phyloP scores from a whole-genome alignment of 768 basidiomycete genomes.

The Termitomyces eurrhizus region DNA sequence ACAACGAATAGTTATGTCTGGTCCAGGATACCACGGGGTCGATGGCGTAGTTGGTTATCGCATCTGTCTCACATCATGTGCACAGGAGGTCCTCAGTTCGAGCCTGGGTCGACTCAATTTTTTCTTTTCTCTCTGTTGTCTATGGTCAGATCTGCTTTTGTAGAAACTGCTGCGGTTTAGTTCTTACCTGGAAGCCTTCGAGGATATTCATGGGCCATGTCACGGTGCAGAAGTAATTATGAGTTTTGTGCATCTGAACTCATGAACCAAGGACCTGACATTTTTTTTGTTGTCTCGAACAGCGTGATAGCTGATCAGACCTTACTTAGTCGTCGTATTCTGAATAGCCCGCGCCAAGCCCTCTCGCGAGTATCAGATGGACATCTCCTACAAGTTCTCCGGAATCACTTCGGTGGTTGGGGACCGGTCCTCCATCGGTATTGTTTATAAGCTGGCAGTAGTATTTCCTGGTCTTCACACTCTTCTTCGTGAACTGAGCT shows the following conservation, averaged over 20 bases:
- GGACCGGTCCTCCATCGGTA: no score
- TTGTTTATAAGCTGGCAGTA: not conserved
- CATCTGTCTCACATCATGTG: conserved; percentile 50
- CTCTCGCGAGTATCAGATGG: not conserved
- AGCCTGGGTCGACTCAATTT: conserved; percentile 16
- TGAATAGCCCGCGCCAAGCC: conserved; percentile 2
- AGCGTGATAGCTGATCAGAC: not conserved
- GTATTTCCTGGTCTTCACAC: not conserved
- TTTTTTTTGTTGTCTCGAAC: not conserved
- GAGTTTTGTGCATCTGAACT: not conserved
- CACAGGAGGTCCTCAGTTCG: conserved; percentile 19
- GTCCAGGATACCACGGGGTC: conserved; percentile 12
- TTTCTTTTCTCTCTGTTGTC: not conserved
- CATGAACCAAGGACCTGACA: not conserved
- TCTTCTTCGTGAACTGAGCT: not conserved
- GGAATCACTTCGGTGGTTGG: conserved; percentile 5
- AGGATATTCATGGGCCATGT: no score
- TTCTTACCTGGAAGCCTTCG: no score
- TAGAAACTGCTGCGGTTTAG: no score
- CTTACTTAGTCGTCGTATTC: not conserved
- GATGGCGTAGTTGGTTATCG: conserved; percentile 84
- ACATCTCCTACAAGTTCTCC: not conserved
- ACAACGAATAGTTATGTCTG: no score
- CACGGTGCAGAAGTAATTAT: no score
- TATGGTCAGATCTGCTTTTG: no score